Evolutionary conservation across 306 rosid species (phyloP).

Genomic region (Cicer chorassanicum): DNA sequence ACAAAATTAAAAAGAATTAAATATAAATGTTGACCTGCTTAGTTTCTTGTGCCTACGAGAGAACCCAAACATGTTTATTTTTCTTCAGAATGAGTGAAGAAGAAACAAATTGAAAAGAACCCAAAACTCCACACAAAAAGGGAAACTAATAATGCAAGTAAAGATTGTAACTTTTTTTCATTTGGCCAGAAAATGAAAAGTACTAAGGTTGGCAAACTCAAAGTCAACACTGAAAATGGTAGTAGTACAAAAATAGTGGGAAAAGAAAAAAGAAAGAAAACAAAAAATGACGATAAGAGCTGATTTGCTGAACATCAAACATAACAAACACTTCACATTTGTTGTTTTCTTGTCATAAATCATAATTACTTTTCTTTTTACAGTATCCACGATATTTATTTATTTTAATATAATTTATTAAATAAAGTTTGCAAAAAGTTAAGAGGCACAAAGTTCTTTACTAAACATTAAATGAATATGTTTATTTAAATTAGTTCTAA

Average conservation of each 20-base stretch:
- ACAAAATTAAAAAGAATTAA: neutral
- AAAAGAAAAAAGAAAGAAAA: neutral
- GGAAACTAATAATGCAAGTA: neutral
- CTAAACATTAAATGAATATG: too few species aligned
- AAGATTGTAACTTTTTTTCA: slow-evolving; percentile 37
- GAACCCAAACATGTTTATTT: slow-evolving; percentile 75
- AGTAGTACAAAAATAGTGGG: neutral
- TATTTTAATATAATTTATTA: too few species aligned
- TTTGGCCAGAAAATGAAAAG: slow-evolving; percentile 26
- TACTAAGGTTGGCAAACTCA: slow-evolving; percentile 19
- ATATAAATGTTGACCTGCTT: slow-evolving; percentile 63
- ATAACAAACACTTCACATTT: too few species aligned
- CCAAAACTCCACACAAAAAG: neutral
- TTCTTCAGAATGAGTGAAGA: slow-evolving; percentile 21
- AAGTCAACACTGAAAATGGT: slow-evolving; percentile 31
- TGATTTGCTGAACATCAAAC: too few species aligned
- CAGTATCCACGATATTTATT: too few species aligned
- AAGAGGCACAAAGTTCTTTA: too few species aligned
- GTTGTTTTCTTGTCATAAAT: too few species aligned
- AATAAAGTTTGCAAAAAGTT: too few species aligned
- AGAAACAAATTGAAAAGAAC: neutral
- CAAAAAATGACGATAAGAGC: neutral
- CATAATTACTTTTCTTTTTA: too few species aligned
- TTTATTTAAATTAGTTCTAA: too few species aligned
- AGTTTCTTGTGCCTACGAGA: slow-evolving; percentile 87